A percentile compares a stretch with the other conserved stretches of the same genome.
Evolutionary conservation across 768 basidiomycete genomes (phyloP).

Genomic region (Boletus rufocinnamomeus): DNA sequence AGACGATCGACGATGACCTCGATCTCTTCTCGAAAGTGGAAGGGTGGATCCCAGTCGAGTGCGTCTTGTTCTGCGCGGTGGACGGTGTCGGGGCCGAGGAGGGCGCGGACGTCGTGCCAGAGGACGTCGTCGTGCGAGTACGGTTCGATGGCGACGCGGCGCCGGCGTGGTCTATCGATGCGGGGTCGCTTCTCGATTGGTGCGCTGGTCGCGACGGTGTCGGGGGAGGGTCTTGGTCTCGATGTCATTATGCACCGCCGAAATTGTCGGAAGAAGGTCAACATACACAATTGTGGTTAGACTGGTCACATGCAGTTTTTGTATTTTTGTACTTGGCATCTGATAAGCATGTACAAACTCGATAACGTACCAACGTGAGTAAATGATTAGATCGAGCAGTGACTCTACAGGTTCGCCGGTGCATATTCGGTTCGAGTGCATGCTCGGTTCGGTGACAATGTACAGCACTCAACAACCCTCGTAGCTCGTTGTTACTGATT

Average conservation of each 20-base stretch:
- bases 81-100: constrained; percentile 64
- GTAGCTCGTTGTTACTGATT: no score
- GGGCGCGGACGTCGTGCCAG: constrained; percentile 64
- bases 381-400: no score
- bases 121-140: constrained; percentile 77
- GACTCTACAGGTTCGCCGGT: no score
- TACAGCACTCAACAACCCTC: no score
- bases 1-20: constrained; percentile 66
- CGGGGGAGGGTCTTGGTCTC: not conserved
- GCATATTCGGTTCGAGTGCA: no score
- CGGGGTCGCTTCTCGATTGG: constrained; percentile 38
- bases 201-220: not conserved
- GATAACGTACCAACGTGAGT: no score
- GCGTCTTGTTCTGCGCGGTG: constrained; percentile 49
- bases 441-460: no score
- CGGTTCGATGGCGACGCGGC: constrained; percentile 41
- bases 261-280: not conserved
- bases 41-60: constrained; percentile 59
- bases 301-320: no score
- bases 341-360: no score
- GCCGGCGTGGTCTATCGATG: constrained; percentile 11
- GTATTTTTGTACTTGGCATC: no score
- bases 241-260: constrained; percentile 3
- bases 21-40: constrained; percentile 59
- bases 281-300: no score